Conservation (phyloP, 1,139 yeast species). For the Geotrichum cucujoidarum region DNA sequence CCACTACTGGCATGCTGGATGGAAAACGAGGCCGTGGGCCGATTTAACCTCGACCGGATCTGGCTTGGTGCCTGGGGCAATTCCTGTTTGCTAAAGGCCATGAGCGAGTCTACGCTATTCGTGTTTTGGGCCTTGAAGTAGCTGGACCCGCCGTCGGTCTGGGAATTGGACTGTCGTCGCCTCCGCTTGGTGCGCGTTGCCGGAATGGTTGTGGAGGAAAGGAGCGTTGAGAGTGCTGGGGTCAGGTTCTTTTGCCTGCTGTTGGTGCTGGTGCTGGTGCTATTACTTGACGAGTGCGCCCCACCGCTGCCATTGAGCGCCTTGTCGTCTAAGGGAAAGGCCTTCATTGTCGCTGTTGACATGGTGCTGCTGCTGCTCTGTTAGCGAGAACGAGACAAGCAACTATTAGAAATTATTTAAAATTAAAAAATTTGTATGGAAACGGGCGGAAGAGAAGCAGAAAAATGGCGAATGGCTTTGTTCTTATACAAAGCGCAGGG, state of each 20-base stretch:
- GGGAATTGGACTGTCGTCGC: not conserved
- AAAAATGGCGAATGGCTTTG: too few species aligned
- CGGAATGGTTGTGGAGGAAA: conserved; percentile 28
- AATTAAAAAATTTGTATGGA: too few species aligned
- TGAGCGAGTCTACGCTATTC: not conserved
- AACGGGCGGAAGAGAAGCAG: too few species aligned
- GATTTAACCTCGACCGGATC: not conserved
- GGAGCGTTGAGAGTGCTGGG: conserved; percentile 27
- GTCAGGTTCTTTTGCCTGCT: conserved; percentile 25
- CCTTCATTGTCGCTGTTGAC: too few species aligned
- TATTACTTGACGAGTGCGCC: too few species aligned
- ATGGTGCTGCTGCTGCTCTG: too few species aligned
- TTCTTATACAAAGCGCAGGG: too few species aligned
- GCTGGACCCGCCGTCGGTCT: not conserved
- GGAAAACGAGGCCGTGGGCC: too few species aligned
- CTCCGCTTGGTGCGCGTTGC: conserved; percentile 4
- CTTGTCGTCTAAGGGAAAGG: too few species aligned
- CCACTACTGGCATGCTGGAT: not conserved
- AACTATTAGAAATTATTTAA: too few species aligned
- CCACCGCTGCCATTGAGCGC: too few species aligned
- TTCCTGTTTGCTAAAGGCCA: not conserved
- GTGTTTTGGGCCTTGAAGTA: not conserved
- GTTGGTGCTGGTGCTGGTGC: conserved; percentile 17
- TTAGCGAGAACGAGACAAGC: too few species aligned
- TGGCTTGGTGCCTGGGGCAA: not conserved